Evolutionary conservation across 2,329 filamentous ascomycete species (phyloP), one percentile per base, ranked within the genome.

Genomic region (Berkeleyomyces basicola): DNA sequence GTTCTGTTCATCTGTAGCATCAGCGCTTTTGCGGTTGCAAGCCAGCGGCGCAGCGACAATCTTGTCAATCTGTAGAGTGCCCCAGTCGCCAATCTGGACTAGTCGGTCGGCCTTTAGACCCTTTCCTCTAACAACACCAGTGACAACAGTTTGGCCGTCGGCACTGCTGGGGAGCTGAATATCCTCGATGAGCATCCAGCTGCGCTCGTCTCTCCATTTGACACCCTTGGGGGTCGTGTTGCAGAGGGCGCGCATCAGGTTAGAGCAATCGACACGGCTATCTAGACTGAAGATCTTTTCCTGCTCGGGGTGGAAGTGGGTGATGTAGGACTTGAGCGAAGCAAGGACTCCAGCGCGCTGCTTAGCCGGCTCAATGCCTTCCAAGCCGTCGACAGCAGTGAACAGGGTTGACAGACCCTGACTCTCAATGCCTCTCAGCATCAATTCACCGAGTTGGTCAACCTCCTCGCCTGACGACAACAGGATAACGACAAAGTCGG

Each of bases 341-440:
- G 84, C 80, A 58, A 92, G 75, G 9, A 95, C 83, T 64, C 90
- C 86, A 0, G 83, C 79, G 64, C 86, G 80, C 71, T 86, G 86
- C 74, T 96, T 96, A 7, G 84, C 79, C 0, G 89, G 84, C 67
- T 95, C 87, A 46, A 96, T 77, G 64, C 81, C 82, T 63, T 92
- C 86, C 10, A 97, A 76, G 4, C 85, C 84, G 69, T 95, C 87
- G 0, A 95, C 90, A 10, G 89, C 82, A 0, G 89, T 90, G 69
- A 95, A 83, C n/a, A 95, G 81, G 31, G 90, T 97, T 0, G 92
- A 96, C 67, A 99, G 83, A 69, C 93, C 93, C 75, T 99, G 93
- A 68, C 90, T 88, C 75, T 96, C 91, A 40, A 97, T 85, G 58
- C 87, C 86, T 68, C 89, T 84, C 66, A 99, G 77, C 64, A 97